These are phyloP conservation scores for Mucor plumbeus DNA, from an alignment of 371 early-diverging fungal species.

Conservation along the genomic window DNA sequence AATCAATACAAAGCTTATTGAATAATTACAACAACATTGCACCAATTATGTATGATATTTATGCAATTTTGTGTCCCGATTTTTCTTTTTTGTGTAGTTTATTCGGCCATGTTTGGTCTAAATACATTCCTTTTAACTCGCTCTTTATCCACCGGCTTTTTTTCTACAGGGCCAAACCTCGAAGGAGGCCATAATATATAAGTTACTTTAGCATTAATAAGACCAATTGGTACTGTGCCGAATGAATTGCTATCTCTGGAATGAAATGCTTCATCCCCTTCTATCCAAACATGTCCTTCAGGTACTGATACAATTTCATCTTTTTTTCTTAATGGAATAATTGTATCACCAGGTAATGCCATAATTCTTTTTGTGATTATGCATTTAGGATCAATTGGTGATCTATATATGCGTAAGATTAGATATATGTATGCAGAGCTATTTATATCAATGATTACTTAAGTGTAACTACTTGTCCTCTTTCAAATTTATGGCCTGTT, in stretches of 20 bases:
- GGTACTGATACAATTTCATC: conserved; percentile 69
- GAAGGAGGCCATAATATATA: conserved; percentile 75
- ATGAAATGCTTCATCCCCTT: conserved; percentile 88
- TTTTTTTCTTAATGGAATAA: conserved; percentile 60
- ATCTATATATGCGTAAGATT: conserved; percentile 34
- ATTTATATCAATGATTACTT: conserved; percentile 46
- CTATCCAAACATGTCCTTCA: conserved; percentile 91
- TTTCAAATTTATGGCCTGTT: conserved; percentile 52
- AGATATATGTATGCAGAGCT: neutral
- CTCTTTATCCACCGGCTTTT: conserved; percentile 31
- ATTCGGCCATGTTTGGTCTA: conserved; percentile 11
- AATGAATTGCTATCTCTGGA: conserved; percentile 86
- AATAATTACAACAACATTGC: neutral
- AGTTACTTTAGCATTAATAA: conserved; percentile 66
- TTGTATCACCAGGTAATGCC: conserved; percentile 86
- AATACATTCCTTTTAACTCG: conserved; percentile 36
- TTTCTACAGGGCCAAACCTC: conserved; percentile 62
- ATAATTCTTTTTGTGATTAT: conserved; percentile 84
- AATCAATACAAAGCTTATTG: neutral
- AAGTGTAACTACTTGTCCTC: conserved; percentile 88
- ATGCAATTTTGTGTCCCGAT: conserved; percentile 6
- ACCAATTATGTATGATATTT: neutral
- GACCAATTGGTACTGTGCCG: conserved; percentile 84
- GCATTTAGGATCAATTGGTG: conserved; percentile 75
- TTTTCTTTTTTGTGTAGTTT: neutral